Base-by-base conservation (phyloP, 2,329 filamentous ascomycete species). In the Cryphonectria nitschkei region DNA sequence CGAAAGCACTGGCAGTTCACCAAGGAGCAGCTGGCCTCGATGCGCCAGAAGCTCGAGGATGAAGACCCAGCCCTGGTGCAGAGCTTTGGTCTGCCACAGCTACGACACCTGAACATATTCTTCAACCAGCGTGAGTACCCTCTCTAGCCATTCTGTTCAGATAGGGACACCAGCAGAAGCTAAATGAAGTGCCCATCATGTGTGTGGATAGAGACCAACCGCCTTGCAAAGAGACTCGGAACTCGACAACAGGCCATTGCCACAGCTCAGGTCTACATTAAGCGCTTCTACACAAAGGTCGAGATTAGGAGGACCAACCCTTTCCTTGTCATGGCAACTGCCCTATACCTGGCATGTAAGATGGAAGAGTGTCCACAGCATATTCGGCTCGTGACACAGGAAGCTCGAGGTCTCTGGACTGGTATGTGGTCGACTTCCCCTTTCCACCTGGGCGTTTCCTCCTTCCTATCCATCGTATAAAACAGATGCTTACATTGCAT, bases 311-410 rank as follows among this genome's bases (percentile, higher is more conserved):
- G 92, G 74, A 97, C 95, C 64, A 99, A 98, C 76, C 94, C 95
- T 4, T 97, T 97, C 78, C 89, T 98, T 50, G 90, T 98, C 71
- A 88, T 97, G 74, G 92, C 94, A n/a, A 98, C 96, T 1, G 93
- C 95, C 6, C 87, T 98, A 72, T 99, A 99, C 80, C 85, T 99
- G 50, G 95, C 96, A 29, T 97, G 94, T 84, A 99, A 99, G 82
- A 97, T 97, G 89, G 96, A 99, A 80, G 96, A 99, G 81, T 95
- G 91, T 66, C 96, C 96, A 2, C 95, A 98, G 80, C 96, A 99
- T 80, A 98, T 99, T 77, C 89, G 96, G 41, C 88, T 97, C 74
- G 91, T 99, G 71, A 91, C 96, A 14, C 91, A 90, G 63, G 96
- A 99, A 80, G 94, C 95, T 3, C 90, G 94, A 46, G 89, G 92